Conservation (phyloP, 768 basidiomycete genomes). For the Rhodosporidiobolus sp. region DNA sequence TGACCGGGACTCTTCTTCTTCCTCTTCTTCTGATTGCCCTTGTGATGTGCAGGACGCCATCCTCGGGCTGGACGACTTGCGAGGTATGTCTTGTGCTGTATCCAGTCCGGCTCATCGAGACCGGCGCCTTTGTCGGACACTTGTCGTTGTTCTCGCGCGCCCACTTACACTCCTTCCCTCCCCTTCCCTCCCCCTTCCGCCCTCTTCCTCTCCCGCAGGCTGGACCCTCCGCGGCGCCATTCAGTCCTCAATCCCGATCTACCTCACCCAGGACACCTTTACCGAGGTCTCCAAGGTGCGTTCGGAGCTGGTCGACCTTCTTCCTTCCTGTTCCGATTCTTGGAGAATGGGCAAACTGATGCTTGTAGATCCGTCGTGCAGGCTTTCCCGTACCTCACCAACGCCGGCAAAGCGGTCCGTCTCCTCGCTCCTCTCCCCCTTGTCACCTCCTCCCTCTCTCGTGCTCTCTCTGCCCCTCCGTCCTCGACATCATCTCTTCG, state of each 20-base stretch:
- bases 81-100: slow-evolving; percentile 56
- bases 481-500: too few species aligned
- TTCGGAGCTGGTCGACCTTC: too few species aligned
- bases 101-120: too few species aligned
- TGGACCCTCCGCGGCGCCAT: slow-evolving; percentile 70
- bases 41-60: slow-evolving; percentile 58
- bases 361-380: too few species aligned
- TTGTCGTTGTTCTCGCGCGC: neutral
- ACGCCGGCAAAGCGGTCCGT: slow-evolving; percentile 67
- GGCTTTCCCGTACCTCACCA: slow-evolving; percentile 77
- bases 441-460: neutral
- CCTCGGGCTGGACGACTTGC: slow-evolving; percentile 83
- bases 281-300: slow-evolving; percentile 57
- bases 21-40: slow-evolving; percentile 34
- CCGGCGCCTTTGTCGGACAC: too few species aligned
- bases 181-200: neutral
- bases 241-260: slow-evolving; percentile 71
- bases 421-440: too few species aligned
- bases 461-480: too few species aligned
- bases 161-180: neutral
- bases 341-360: too few species aligned
- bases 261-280: slow-evolving; percentile 65
- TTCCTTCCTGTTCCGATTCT: too few species aligned
- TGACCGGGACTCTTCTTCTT: neutral
- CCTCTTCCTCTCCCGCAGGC: slow-evolving; percentile 52